Conservation (phyloP, 202 grass and related monocot species). For the Zoysia matrella region DNA sequence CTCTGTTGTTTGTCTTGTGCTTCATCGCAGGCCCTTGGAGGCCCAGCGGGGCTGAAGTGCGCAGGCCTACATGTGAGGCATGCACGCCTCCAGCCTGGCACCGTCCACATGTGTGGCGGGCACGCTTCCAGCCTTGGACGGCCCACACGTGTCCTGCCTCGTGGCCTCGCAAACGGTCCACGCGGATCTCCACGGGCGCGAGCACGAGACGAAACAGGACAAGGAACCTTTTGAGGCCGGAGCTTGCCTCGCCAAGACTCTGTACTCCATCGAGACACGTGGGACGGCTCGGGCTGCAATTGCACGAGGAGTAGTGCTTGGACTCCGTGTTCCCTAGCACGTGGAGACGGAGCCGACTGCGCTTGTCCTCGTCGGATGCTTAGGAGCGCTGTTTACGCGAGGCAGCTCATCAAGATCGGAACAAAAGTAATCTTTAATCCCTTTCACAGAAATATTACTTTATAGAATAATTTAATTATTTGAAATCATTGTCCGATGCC, state of each 20-base stretch:
- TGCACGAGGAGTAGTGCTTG: not conserved
- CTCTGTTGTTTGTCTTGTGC: no score
- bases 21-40: no score
- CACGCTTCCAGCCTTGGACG: not conserved
- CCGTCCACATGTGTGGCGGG: not conserved
- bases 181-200: not conserved
- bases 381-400: no score
- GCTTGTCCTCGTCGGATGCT: no score
- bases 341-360: not conserved
- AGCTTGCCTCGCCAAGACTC: not conserved
- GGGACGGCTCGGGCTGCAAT: not conserved
- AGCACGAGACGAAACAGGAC: not conserved
- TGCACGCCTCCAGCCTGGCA: no score
- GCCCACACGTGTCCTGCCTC: conserved; percentile 29
- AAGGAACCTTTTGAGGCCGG: not conserved
- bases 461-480: no score
- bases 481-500: no score
- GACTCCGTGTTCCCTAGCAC: not conserved
- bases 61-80: no score
- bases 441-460: no score
- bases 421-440: no score
- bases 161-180: not conserved
- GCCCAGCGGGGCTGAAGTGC: no score
- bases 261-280: not conserved
- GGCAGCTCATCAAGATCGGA: no score